Base-by-base conservation (phyloP, 2,329 filamentous ascomycete genomes). In the Rasamsonia emersonii region DNA sequence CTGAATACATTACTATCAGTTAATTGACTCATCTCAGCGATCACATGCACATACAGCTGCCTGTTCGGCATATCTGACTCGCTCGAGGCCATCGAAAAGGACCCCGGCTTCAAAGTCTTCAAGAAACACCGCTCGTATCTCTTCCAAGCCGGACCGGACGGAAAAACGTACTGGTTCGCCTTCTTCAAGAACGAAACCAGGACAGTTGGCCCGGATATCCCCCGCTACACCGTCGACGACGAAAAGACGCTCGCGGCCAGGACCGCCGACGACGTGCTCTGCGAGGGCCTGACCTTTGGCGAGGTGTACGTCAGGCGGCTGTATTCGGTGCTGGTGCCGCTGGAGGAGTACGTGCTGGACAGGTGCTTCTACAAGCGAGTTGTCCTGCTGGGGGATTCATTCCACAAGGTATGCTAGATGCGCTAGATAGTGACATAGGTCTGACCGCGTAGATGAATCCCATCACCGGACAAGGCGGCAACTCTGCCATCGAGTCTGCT, bases 361-460 rank as follows among this genome's bases (percentile, higher is more conserved):
- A 47, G 52, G 20, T 66, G 62, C 56, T 50, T 59, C 30, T 62
- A 52, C 24, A 48, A 53, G 8, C 45, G 64, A 7, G 53, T 62
- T 3, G 47, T 65, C 2, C 45, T 53, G 1, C 50, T 67, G 4
- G 63, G 62, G 0, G 64, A 67, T 39, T 49, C 62, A 1, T 58
- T 53, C 5, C 62, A 67, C 38, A 67, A 65, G 50, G 57, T 55
- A 41, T 33, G 14, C n/a, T n/a, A n/a, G n/a, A n/a, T 25, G 25
- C 17, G 16, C 21, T 15, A 16, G 9, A 13, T 18, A 24, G 11
- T 18, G n/a, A 14, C 23, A 9, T 13, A 14, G 18, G 6, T 24
- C 11, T 32, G 28, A 23, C 13, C n/a, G 11, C 4, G 9, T 17
- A 44, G 41, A 24, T 42, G 18, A 37, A 43, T 16, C 42, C 42